Evolutionary conservation across 140 eudicot species (phyloP).

Genomic region (Senecio squalidus): DNA sequence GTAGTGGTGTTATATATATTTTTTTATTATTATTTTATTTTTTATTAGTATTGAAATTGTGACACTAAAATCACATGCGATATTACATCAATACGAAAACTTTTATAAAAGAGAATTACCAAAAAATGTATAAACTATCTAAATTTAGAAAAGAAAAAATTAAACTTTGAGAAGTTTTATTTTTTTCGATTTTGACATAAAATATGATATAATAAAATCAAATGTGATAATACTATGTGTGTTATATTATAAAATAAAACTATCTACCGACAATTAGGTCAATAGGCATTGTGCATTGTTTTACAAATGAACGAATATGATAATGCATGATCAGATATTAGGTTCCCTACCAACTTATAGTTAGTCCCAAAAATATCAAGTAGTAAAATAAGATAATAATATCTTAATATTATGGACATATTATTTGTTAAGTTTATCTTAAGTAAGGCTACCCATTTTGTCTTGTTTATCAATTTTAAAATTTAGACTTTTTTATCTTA

Average conservation of each 20-base stretch:
- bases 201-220: too few species aligned
- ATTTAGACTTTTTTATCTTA: neutral
- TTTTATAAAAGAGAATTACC: too few species aligned
- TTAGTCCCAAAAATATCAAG: neutral
- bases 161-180: too few species aligned
- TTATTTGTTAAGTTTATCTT: neutral
- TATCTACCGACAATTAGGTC: constrained; percentile 19
- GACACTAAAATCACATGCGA: too few species aligned
- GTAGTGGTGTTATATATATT: too few species aligned
- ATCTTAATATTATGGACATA: neutral
- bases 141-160: too few species aligned
- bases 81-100: too few species aligned
- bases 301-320: neutral
- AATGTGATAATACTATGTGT: too few species aligned
- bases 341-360: constrained; percentile 9
- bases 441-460: constrained; percentile 4
- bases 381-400: neutral
- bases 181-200: too few species aligned
- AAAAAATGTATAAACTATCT: too few species aligned
- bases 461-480: neutral
- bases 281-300: constrained; percentile 13
- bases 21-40: too few species aligned
- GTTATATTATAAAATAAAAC: neutral
- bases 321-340: constrained; percentile 6
- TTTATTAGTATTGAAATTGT: too few species aligned